These are phyloP conservation scores for Selaginella moellendorffii DNA, from an alignment of 75 land plant genomes.

Conservation along the genomic window DNA sequence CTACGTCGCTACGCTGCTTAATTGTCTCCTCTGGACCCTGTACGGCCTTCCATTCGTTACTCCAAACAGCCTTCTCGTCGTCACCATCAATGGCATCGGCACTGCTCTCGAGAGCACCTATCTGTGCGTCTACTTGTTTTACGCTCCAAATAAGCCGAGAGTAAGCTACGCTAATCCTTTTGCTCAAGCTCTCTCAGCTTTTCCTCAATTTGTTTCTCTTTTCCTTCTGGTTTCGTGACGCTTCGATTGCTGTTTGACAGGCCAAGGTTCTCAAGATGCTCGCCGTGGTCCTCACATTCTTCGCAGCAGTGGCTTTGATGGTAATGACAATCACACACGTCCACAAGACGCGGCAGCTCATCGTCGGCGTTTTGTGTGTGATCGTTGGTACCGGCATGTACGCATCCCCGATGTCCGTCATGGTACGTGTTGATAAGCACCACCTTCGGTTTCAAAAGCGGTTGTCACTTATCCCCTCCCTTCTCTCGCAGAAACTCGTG, in stretches of 20 bases:
- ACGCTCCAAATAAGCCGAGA: no score
- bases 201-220: no score
- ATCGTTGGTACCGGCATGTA: slow-evolving; percentile 27
- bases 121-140: no score
- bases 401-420: not conserved
- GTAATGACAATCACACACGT: slow-evolving; percentile 9
- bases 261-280: not conserved
- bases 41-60: no score
- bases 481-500: slow-evolving; percentile 44
- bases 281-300: slow-evolving; percentile 11
- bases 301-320: slow-evolving; percentile 10
- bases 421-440: not conserved
- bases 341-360: slow-evolving; percentile 11
- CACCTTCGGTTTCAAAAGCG: not conserved
- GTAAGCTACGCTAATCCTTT: no score
- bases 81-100: no score
- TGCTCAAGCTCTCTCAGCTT: no score
- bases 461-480: not conserved
- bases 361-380: slow-evolving; percentile 44
- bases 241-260: slow-evolving; percentile 9
- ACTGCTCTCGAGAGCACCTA: no score
- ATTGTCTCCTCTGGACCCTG: no score
- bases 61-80: no score
- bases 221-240: no score
- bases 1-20: no score